Evolutionary conservation across 345 rosid species (phyloP).

Genomic region (Atalantia buxifolia): DNA sequence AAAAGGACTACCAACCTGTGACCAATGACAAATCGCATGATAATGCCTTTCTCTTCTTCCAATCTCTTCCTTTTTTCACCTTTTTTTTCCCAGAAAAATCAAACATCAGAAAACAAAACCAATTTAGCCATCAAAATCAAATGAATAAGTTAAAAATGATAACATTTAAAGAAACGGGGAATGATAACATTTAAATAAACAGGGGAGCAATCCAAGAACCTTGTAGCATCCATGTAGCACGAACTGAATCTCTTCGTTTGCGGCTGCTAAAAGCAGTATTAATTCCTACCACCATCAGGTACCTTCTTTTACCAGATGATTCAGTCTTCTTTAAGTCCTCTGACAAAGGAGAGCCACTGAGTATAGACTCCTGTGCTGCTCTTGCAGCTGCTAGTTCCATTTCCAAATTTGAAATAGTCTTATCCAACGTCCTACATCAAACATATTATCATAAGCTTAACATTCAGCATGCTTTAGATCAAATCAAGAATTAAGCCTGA

Average conservation of each 20-base stretch:
- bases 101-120: slow-evolving; percentile 8
- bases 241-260: slow-evolving; percentile 91
- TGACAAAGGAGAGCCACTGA: slow-evolving; percentile 67
- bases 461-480: slow-evolving; percentile 2
- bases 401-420: slow-evolving; percentile 90
- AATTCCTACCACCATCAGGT: slow-evolving; percentile 88
- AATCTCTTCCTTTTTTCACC: slow-evolving; percentile 85
- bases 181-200: background rate
- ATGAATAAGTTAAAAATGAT: background rate
- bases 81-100: slow-evolving; percentile 15
- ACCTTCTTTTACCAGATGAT: slow-evolving; percentile 51
- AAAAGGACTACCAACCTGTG: slow-evolving; percentile 52
- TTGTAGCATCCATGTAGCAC: slow-evolving; percentile 96
- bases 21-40: slow-evolving; percentile 85
- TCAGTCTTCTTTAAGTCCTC: slow-evolving; percentile 43
- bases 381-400: slow-evolving; percentile 97
- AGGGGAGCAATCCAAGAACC: slow-evolving; percentile 36
- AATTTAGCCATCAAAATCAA: slow-evolving; percentile 6
- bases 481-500: slow-evolving; percentile 4
- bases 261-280: slow-evolving; percentile 97
- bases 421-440: slow-evolving; percentile 68
- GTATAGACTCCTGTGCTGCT: slow-evolving; percentile 71
- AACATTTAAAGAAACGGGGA: background rate
- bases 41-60: slow-evolving; percentile 93
- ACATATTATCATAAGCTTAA: slow-evolving; percentile 14